Evolutionary conservation across 2,329 filamentous ascomycete genomes (phyloP), one percentile per base, ranked within the genome.

Genomic region (Aschersonia sp.): DNA sequence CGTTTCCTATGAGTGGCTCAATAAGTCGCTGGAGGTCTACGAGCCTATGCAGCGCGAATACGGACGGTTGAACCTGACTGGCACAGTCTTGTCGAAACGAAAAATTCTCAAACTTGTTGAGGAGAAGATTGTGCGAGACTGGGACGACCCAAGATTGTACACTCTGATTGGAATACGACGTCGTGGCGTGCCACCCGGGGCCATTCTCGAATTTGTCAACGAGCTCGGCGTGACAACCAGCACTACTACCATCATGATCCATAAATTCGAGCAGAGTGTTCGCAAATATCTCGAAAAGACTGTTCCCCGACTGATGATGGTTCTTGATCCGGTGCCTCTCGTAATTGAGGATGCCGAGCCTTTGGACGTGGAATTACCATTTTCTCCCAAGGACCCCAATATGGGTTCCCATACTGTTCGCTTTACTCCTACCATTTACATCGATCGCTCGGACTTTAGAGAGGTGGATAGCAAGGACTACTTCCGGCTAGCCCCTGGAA

Each of bases 31-130:
- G 11, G 86, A 81, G 37, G 81, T 94, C 48, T 94, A 94, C 64
- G 77, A 87, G 58, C 88, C 90, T 1, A 95, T 95, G 87, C 90
- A 97, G 73, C 74, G 90, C 62, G 89, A 95, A 67, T 94, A 77
- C 55, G 75, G 65, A 5, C 59, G 65, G 41, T 55, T 68, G 3
- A 94, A 85, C 54, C 76, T 95, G 30, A 81, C 79, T 9, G 88
- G 89, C 12, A 94, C 88, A 0, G 82, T 95, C 47, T 74, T 95
- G 51, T 88, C 83, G 37, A 95, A 95, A 69, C 77, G 90, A 49
- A 83, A 84, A 58, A 83, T 95, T 51, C 76, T 80, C 52, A 82
- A 84, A 64, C 69, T 95, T 6, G 86, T 95, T 2, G 74, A 82
- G 43, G 77, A 83, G 45, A 78, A 79, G 12, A 73, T 82, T 53